Base-by-base conservation (phyloP, 768 basidiomycete species). In the Clitopilus passeckerianus region DNA sequence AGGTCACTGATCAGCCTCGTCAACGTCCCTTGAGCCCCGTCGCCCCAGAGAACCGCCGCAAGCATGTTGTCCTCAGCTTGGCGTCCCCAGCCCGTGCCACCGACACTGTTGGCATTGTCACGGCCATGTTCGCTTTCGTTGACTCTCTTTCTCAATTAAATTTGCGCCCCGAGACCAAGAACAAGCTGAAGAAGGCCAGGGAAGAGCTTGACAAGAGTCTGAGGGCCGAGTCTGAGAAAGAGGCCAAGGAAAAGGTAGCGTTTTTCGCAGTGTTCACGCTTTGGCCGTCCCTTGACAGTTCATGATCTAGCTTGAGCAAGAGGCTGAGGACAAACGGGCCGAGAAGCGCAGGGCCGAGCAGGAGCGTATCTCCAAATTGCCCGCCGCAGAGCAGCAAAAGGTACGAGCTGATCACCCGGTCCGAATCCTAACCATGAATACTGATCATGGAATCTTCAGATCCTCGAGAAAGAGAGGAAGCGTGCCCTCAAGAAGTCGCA, bases 1-100 rank as follows among this genome's bases (percentile, higher is more conserved):
- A 86, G 85, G 82, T 94, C 57, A 93, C 94, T 23, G 95, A 97
- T 76, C 91, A 93, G 67, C 91, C 94, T 7, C 78, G 86, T 56
- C 78, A 80, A 22, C 86, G 90, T 57, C 95, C 95, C 0, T 60
- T 66, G 0, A 69, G 74, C 1, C 81, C 85, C 0, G 60, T 86
- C 44, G 66, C 81, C 5, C 70, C 83, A 37, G 71, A 77, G 53
- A 71, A 83, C 44, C 81, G 82, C 61, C 79, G 85, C 65, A 91
- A 93, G 67, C 91, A 89, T 65, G 78, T 96, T 66, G 80, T 91
- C 56, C 79, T 97, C 56, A 83, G 81, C 43, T 74, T 95, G 54
- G 68, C 69, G 33, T 73, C 83, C 18, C 90, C 91, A 5, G 72
- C 82, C 27, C 72, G 80, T 34, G 77, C 78, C 3, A 70, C 68